Percentiles rank a stretch among this genome's conserved stretches.
These are phyloP conservation scores for Cocos nucifera DNA, from an alignment of 176 grass and related monocot species.

Conservation along the genomic window DNA sequence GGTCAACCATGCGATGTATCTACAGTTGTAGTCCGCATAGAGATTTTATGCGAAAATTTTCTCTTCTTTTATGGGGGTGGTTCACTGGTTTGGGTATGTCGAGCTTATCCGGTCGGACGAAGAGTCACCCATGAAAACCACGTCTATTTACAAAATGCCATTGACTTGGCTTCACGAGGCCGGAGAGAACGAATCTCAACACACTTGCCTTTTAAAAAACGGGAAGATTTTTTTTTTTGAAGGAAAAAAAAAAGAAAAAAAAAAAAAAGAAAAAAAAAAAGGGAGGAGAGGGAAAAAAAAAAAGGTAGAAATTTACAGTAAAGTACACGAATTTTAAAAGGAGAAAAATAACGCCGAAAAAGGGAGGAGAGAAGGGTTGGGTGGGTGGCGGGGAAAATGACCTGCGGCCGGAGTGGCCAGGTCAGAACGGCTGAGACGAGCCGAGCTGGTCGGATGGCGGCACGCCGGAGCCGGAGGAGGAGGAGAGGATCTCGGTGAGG, in stretches of 20 bases:
- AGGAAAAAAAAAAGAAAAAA: neutral
- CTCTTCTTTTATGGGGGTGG: too few species aligned
- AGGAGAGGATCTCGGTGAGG: constrained; percentile 58
- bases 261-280: neutral
- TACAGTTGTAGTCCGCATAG: too few species aligned
- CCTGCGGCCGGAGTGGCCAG: constrained; percentile 8
- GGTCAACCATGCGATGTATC: too few species aligned
- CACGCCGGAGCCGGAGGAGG: constrained; percentile 14
- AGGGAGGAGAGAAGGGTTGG: constrained; percentile 15
- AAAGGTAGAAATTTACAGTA: constrained; percentile 16
- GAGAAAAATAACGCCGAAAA: neutral
- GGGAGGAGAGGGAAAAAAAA: neutral
- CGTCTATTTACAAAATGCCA: too few species aligned
- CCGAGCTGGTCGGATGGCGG: constrained; percentile 17
- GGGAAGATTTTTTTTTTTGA: neutral
- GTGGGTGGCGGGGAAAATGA: neutral
- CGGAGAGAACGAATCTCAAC: too few species aligned
- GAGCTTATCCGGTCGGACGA: too few species aligned
- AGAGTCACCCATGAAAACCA: too few species aligned
- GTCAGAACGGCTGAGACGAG: constrained; percentile 13
- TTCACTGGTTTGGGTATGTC: too few species aligned
- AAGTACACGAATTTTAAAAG: constrained; percentile 23
- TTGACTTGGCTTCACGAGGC: too few species aligned
- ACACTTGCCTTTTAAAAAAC: neutral
- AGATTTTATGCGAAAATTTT: too few species aligned